Evolutionary conservation across 805 yeast genomes (phyloP), one percentile per base, ranked within the genome.

Genomic region (Lipomyces mesembrius): DNA sequence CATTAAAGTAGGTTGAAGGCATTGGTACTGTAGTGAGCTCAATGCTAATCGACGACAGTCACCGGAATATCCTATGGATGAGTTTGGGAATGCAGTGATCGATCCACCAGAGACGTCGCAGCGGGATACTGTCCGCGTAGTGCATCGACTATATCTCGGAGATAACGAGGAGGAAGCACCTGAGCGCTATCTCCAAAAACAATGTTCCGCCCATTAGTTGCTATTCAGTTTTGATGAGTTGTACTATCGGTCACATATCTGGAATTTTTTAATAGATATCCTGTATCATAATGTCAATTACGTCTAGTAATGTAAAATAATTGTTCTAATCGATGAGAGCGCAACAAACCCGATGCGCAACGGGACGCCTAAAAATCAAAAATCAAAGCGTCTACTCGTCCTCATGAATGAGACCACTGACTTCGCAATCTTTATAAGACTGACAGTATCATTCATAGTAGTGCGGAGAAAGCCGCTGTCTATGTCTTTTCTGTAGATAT

Each of bases 141-240:
- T 25, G 27, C 71, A 67, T 46, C 27, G 64, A 20, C 22, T 67
- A 8, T 67, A 67, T 56, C 25, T 66, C 20, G 66, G 71, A 22
- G 68, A 67, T 34, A 57, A 64, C 25, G 71, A 67, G 46, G 60
- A 57, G 32, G 69, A 67, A 32, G 70, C 65, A 27, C 70, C 70
- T 22, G 56, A 59, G 32, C 53, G 71, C n/a, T 67, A 67, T 62
- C 55, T 62, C 29, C 60, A 64, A 14, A 67, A 67, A 56, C 49
- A 17, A 7, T 17, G 11, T 43, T 17, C 14, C 22, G 22, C 49
- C 20, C 49, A 43, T 17, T 43, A 43, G 22, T 43, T 6, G 49
- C 12, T 43, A n/a, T n/a, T 29, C 22, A 34, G 37, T 25, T 32
- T 22, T 37, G 57, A 39, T 12, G 49, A 3, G 25, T 8, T 17